Conservation (phyloP, 768 basidiomycete genomes). For the Lentinula guzmanii region DNA sequence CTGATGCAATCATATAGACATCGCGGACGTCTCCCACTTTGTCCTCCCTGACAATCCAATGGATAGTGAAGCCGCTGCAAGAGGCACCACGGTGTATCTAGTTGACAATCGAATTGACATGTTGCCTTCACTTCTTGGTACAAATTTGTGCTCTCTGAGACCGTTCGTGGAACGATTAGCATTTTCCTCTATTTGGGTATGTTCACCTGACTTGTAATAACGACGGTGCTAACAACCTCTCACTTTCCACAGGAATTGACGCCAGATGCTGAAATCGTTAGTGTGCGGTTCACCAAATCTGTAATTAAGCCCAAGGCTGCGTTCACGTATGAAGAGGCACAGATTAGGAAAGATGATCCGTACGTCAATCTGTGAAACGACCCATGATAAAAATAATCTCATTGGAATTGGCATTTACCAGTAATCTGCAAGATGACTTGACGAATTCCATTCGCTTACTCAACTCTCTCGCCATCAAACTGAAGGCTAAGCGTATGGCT, state of each 20-base stretch:
- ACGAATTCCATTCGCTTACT: conserved; percentile 85
- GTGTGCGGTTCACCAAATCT: conserved; percentile 89
- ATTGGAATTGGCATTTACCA: conserved; percentile 20
- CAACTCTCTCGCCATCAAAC: conserved; percentile 78
- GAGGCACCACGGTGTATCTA: conserved; percentile 96
- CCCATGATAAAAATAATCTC: background rate
- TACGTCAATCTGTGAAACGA: conserved; percentile 29
- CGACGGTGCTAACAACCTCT: conserved; percentile 5
- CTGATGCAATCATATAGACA: conserved; percentile 49
- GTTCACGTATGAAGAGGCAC: conserved; percentile 96
- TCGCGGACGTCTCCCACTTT: conserved; percentile 97
- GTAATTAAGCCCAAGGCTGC: conserved; percentile 96
- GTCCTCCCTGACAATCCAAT: conserved; percentile 91
- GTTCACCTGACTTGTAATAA: conserved; percentile 2
- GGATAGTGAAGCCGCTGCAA: conserved; percentile 92
- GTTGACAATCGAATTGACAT: conserved; percentile 99
- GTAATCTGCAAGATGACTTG: conserved; percentile 72
- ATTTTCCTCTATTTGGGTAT: conserved; percentile 93
- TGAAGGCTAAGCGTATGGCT: conserved; percentile 82
- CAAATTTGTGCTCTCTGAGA: conserved; percentile 89
- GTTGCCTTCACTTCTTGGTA: conserved; percentile 89
- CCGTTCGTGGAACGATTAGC: conserved; percentile 92
- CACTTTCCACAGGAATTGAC: conserved; percentile 70
- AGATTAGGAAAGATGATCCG: conserved; percentile 89
- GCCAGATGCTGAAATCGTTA: conserved; percentile 82